phyloP scores from a whole-genome alignment of 768 basidiomycete genomes.

The Plicaturopsis crispa region DNA sequence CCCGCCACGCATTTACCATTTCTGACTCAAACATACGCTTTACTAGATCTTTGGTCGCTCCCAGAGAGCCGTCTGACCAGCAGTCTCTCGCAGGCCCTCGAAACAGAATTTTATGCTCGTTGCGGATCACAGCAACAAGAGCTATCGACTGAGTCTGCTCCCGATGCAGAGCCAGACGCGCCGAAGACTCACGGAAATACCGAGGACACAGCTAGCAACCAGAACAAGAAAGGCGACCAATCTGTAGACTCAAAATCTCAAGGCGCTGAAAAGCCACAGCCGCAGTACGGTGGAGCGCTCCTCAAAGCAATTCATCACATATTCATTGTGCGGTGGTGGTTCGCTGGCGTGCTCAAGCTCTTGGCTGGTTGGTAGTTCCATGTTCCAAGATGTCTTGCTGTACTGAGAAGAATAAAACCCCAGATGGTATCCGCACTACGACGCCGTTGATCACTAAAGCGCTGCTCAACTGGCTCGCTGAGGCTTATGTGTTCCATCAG shows the following conservation, averaged over 20 bases:
- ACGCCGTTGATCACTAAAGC: constrained; percentile 53
- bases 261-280: too few species aligned
- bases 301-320: constrained; percentile 38
- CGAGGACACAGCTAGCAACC: not conserved
- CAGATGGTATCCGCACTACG: constrained; percentile 42
- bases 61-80: constrained; percentile 29
- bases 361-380: too few species aligned
- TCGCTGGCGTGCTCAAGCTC: constrained; percentile 40
- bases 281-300: constrained; percentile 42
- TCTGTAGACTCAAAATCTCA: constrained; percentile 8
- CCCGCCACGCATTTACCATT: too few species aligned
- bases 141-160: too few species aligned
- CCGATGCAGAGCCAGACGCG: too few species aligned
- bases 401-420: too few species aligned
- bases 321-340: constrained; percentile 40
- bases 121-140: constrained; percentile 42
- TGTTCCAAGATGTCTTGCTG: too few species aligned
- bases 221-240: not conserved
- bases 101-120: constrained; percentile 39
- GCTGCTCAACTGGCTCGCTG: constrained; percentile 51
- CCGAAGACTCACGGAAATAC: too few species aligned
- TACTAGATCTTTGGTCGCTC: constrained; percentile 48
- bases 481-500: constrained; percentile 37
- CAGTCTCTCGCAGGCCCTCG: constrained; percentile 31
- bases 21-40: too few species aligned